A percentile compares a stretch with the other conserved stretches of the same genome.
Evolutionary conservation across 2,329 filamentous ascomycete species (phyloP).

Genomic region (Simplicillium sp.): DNA sequence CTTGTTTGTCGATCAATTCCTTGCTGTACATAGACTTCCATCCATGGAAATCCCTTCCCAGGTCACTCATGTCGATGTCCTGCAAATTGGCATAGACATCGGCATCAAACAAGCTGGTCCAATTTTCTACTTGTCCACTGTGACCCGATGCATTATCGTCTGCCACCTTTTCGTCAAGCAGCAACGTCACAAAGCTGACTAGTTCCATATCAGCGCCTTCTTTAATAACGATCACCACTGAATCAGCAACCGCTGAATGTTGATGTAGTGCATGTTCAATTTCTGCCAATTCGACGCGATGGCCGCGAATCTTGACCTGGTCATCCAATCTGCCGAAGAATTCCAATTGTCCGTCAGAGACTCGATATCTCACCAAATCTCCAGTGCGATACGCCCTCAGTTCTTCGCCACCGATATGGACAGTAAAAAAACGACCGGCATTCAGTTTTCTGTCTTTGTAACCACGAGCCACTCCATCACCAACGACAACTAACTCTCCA

Average conservation of each 20-base stretch:
- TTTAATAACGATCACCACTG: slow-evolving; percentile 8
- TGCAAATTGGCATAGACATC: slow-evolving; percentile 10
- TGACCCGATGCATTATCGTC: slow-evolving; percentile 1
- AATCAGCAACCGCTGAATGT: slow-evolving; percentile 9
- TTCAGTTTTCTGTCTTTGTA: slow-evolving; percentile 9
- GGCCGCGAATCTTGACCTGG: slow-evolving; percentile 19
- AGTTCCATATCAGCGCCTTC: slow-evolving; percentile 3
- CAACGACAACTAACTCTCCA: slow-evolving; percentile 16
- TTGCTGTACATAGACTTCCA: slow-evolving; percentile 24
- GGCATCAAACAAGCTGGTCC: slow-evolving; percentile 11
- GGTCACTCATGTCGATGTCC: slow-evolving; percentile 1
- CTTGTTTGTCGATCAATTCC: slow-evolving; percentile 11
- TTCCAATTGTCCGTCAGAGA: slow-evolving; percentile 13
- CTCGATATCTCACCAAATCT: slow-evolving; percentile 14
- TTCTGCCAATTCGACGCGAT: slow-evolving; percentile 19
- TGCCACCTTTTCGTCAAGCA: background rate
- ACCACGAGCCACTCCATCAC: slow-evolving; percentile 12
- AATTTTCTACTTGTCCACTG: slow-evolving; percentile 8
- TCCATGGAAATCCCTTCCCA: slow-evolving; percentile 18
- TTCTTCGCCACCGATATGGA: slow-evolving; percentile 3
- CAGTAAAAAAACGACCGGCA: slow-evolving; percentile 7
- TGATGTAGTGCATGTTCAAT: slow-evolving; percentile 14
- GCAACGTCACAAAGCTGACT: slow-evolving; percentile 4
- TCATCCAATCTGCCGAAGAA: slow-evolving; percentile 17
- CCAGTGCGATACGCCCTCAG: slow-evolving; percentile 16